Base-by-base conservation (phyloP, 164 flowering plant genomes). In the Chimonanthus praecox region DNA sequence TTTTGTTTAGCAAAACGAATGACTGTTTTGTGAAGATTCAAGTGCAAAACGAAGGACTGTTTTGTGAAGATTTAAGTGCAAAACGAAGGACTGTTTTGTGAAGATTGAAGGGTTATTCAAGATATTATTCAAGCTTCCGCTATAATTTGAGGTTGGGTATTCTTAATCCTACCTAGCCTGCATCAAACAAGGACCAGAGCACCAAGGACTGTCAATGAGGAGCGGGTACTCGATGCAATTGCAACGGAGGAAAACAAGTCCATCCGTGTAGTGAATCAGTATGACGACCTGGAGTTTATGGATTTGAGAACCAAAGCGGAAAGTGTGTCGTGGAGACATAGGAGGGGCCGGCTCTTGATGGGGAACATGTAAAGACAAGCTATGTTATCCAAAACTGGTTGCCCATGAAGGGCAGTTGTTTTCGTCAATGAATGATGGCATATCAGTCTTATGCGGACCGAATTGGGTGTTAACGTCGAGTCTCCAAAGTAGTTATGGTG, bases 401-500 rank as follows among this genome's bases (percentile, higher is more conserved):
- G 80, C 87, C 58, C 86, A 88, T 61, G 87, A 82, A 0, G 97
- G 97, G 8, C 95, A 90, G 78, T 79, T 94, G 16, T 94, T 94
- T 74, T 90, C 92, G 0, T 94, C 98, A 0, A 91, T 91, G 91
- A 87, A 92, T 70, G 98, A 94, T 66, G 78, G 78, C 33, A 77
- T 91, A 43, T 94, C 94, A 0, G 97, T 94, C 63, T 92, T 90
- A 60, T 85, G 86, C 60, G 97, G 98, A 3, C 87, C 91, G 10
- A 95, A 94, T 68, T 91, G 97, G 88, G 97, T 92, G 9, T 67
- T 91, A 70, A 94, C 98, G 46, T 92, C 97, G 0, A 83, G 95
- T 85, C 87, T 94, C 5, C 68, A 87, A 51, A 76, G 87, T 20
- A 83, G 90, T 68, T 80, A 83, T 76, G 97, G 97, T 8, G 97